A percentile compares a stretch with the other conserved stretches of the same genome.
Conservation (phyloP, 768 basidiomycete genomes). For the Suillus ampliporus region DNA sequence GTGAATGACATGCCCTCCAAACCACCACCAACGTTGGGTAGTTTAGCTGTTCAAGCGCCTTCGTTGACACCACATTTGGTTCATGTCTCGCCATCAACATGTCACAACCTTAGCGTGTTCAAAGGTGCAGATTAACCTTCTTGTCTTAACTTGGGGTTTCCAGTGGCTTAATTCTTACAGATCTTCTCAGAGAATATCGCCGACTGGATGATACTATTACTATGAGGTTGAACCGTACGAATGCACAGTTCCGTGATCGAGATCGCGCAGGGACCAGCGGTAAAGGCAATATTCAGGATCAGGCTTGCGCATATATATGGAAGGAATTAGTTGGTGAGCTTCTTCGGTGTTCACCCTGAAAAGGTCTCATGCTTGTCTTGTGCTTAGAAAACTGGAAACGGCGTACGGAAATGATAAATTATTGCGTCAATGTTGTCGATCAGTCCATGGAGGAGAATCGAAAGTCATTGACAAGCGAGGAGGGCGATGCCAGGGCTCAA, state of each 20-base stretch:
- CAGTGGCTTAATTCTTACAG: slow-evolving; percentile 45
- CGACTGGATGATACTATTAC: slow-evolving; percentile 79
- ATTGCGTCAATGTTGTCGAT: slow-evolving; percentile 76
- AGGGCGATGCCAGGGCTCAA: slow-evolving; percentile 50
- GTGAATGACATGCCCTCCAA: slow-evolving; percentile 44
- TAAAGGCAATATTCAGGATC: slow-evolving; percentile 66
- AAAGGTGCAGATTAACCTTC: slow-evolving; percentile 51
- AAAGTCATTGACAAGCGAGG: slow-evolving; percentile 46
- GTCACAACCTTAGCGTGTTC: slow-evolving; percentile 76
- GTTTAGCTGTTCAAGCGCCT: slow-evolving; percentile 72
- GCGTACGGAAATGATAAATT: slow-evolving; percentile 73
- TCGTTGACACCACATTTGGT: slow-evolving; percentile 63
- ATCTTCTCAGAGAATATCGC: slow-evolving; percentile 82
- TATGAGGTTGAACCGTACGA: slow-evolving; percentile 82
- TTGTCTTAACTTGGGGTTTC: slow-evolving; percentile 8
- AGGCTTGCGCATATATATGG: slow-evolving; percentile 80
- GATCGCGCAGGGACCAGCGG: slow-evolving; percentile 55
- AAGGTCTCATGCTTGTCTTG: slow-evolving; percentile 23
- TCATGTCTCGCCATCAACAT: slow-evolving; percentile 76
- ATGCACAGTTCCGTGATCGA: slow-evolving; percentile 75
- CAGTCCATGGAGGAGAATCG: slow-evolving; percentile 63
- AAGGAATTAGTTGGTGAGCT: slow-evolving; percentile 75
- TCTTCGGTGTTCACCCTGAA: slow-evolving; percentile 17
- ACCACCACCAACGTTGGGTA: slow-evolving; percentile 60
- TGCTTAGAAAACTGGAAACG: slow-evolving; percentile 70